Base-by-base conservation (phyloP, 140 eudicot genomes). In the Bidens hawaiensis region DNA sequence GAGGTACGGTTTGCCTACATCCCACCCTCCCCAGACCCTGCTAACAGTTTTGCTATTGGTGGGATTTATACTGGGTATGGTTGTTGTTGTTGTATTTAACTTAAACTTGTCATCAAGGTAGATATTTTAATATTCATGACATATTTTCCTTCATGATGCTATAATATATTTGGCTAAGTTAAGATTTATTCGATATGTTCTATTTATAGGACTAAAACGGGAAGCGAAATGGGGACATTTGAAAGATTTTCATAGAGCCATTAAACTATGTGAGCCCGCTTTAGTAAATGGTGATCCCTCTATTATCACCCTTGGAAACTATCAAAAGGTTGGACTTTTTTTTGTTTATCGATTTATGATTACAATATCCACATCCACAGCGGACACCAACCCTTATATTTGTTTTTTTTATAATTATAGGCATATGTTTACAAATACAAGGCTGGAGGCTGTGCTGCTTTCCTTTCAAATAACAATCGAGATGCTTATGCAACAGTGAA, bases 201-300 rank as follows among this genome's bases (percentile, higher is more conserved):
- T 60, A 50, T 71, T 3, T 70, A 22, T 30, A 76, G 81, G 81
- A 76, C 70, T 76, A 48, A 64, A 62, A 56, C 68, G 63, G 4
- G 77, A 76, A 73, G 83, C 87, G 4, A 81, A 73, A 47, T 81
- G 78, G 73, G 78, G 80, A 2, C 87, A 81, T 41, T 52, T 81
- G 17, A 81, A 76, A 71, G 71, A 77, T 64, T 68, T 81, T 15
- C 87, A 81, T 47, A 77, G 69, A 69, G 87, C 87, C 21, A 73
- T 81, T 57, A 81, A 81, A 74, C 76, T 81, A 70, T 72, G 87
- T 9, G 83, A 81, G 41, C 75, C 72, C 49, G 87, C 83, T 19
- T 65, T 81, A 68, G 69, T 77, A 59, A 74, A 76, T 4, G 46
- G 80, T 2, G 80, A 81, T 49, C 72, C 87, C 48, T 33, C 70